Conservation (phyloP, 2,329 filamentous ascomycete genomes). For the Torrubiellomyces zombiae region DNA sequence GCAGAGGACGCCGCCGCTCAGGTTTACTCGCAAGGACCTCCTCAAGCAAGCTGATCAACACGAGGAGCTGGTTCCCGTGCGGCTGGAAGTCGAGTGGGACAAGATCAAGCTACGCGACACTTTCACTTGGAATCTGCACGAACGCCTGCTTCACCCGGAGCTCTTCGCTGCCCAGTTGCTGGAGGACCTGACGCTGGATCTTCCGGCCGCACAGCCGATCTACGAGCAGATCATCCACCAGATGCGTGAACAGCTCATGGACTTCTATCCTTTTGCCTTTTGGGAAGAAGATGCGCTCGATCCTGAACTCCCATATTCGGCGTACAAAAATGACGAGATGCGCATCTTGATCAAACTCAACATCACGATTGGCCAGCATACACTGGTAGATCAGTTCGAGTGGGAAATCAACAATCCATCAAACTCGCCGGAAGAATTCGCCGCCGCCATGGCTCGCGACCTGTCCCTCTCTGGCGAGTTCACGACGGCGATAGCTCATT, state of each 20-base stretch:
- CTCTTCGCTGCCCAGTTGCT: conserved; percentile 79
- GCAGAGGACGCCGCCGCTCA: conserved; percentile 55
- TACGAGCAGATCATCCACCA: conserved; percentile 45
- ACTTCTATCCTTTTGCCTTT: conserved; percentile 85
- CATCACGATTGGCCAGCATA: conserved; percentile 91
- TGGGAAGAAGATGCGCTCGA: conserved; percentile 84
- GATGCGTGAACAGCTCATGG: conserved; percentile 77
- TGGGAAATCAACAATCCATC: conserved; percentile 96
- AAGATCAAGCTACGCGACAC: conserved; percentile 93
- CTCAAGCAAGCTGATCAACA: conserved; percentile 74
- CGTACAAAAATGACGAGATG: conserved; percentile 99
- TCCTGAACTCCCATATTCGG: conserved; percentile 73
- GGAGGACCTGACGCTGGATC: conserved; percentile 73
- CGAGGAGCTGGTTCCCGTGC: conserved; percentile 81
- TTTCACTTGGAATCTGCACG: conserved; percentile 96
- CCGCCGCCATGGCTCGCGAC: conserved; percentile 73
- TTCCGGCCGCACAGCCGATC: conserved; percentile 48
- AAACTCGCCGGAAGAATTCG: conserved; percentile 92
- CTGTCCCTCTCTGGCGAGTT: conserved; percentile 89
- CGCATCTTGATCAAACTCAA: conserved; percentile 89
- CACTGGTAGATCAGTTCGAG: conserved; percentile 90
- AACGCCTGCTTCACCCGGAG: conserved; percentile 63
- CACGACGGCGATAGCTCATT: conserved; percentile 92
- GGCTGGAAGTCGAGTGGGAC: conserved; percentile 87
- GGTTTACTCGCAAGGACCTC: conserved; percentile 64